Evolutionary conservation across 805 yeast genomes (phyloP), one percentile per base, ranked within the genome.

Genomic region (Yamadazyma insecticola): DNA sequence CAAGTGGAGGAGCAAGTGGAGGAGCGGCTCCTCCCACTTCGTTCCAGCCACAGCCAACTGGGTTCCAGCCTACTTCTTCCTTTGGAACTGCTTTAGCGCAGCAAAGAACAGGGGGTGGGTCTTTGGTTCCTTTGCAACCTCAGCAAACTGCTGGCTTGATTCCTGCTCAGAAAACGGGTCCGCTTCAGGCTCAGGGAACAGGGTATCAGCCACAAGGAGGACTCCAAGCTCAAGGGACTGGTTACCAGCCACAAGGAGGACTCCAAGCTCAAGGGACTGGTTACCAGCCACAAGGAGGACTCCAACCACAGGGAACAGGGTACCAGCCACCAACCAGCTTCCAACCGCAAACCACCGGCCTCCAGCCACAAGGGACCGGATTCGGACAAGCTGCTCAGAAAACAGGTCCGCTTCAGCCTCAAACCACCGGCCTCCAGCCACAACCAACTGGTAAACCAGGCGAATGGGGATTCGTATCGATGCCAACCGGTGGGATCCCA

Each of bases 401-500:
- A 7, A 73, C 82, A 0, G 87, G 87, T 6, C 67, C 60, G 40
- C 87, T 41, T 11, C 53, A 42, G 26, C 49, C 48, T 13, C 64
- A 57, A 35, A 57, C 67, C 3, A 64, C 63, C 0, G 46, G 65
- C 24, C 53, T 72, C 20, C 74, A 67, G 39, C 61, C 76, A 4
- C 78, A 74, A 40, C 67, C 65, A 8, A 74, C 83, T 0, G 89
- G 89, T 5, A 68, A 60, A 41, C 89, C 88, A 0, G 89, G 89
- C 14, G 78, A 81, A 53, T 80, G 89, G 89, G 87, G 89, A 4
- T 78, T 81, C 62, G 78, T 78, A 26, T 69, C 80, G 18, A 70
- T 69, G 34, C 83, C 86, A 9, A 72, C 81, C 0, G 80, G 82
- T 22, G 85, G 82, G 4, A 67, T 81, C 18, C 86, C 87, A 3